Base-by-base conservation (phyloP, 345 rosid genomes). In the Adansonia digitata region DNA sequence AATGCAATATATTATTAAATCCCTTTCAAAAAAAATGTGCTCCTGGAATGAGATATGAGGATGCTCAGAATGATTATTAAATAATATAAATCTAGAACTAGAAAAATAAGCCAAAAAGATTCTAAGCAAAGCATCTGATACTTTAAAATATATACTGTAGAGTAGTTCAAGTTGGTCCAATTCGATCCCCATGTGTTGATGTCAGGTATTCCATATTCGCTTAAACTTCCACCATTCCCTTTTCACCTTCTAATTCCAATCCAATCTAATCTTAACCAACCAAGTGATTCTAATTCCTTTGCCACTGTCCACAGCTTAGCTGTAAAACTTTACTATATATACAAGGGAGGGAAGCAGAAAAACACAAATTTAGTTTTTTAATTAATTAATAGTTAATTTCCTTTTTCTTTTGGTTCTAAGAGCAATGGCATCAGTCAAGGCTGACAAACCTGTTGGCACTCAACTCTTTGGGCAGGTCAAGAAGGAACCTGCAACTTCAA, bases 381-480 rank as follows among this genome's bases (percentile, higher is more conserved):
- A 56, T 56, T 26, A 26, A 6, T 49, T 9, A 26, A 12, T 52
- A 52, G 2, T 52, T 51, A 14, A 59, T 13, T 59, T 27, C n/a
- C 37, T 13, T 4, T 59, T 63, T 39, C n/a, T n/a, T n/a, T n/a
- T n/a, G n/a, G n/a, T n/a, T n/a, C 15, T 27, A 37, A 63, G 68
- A 63, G 65, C 46, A 37, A 63, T 89, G 92, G 85, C 92, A 76
- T 89, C 90, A 56, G 9, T 80, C 66, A 87, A 87, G 77, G 78
- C 84, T 61, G 88, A 77, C 74, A 88, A 88, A 80, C 86, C 90
- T n/a, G 79, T 42, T 59, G 78, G 78, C 31, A 22, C 82, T 59
- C 83, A 78, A 20, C 2, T 46, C 60, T 48, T 79, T 5, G 77
- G 35, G 40, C 84, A 78, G 78, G 29, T 60, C 74, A 82, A 88